Conservation (phyloP, 331 rosid genomes). For the Stylosanthes scabra region DNA sequence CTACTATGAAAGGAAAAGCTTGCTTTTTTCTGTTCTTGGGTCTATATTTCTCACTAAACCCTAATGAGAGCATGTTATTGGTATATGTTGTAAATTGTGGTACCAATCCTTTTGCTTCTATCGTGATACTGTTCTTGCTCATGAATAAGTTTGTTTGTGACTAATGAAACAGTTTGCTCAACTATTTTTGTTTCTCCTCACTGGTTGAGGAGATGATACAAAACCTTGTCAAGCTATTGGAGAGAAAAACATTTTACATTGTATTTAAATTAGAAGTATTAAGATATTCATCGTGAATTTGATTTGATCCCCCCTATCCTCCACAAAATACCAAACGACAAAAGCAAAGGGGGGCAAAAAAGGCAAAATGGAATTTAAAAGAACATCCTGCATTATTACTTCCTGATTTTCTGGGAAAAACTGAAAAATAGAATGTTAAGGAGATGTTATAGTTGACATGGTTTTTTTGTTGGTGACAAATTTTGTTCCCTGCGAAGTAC, state of each 20-base stretch:
- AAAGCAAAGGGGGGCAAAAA: background rate
- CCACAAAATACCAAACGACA: background rate
- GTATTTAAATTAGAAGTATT: background rate
- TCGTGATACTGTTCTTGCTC: background rate
- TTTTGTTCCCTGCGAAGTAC: constrained; percentile 9
- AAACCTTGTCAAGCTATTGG: background rate
- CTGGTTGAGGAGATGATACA: background rate
- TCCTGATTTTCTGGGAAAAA: constrained; percentile 1
- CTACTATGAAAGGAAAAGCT: constrained; percentile 6
- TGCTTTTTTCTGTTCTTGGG: background rate
- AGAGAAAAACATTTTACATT: background rate
- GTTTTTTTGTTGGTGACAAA: constrained; percentile 5
- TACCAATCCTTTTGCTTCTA: background rate
- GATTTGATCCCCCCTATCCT: background rate
- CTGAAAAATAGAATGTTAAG: background rate
- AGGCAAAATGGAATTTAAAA: background rate
- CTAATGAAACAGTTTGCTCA: background rate
- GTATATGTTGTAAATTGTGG: background rate
- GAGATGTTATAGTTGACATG: constrained; percentile 3
- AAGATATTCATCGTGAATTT: background rate
- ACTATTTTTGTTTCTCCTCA: background rate
- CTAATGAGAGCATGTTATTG: background rate
- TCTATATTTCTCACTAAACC: background rate
- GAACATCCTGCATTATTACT: constrained; percentile 10
- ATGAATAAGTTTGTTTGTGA: background rate